Percentiles rank a stretch among this genome's conserved stretches.
Evolutionary conservation across 163 green algal species (phyloP).

Genomic region (Scenedesmus sp.): DNA sequence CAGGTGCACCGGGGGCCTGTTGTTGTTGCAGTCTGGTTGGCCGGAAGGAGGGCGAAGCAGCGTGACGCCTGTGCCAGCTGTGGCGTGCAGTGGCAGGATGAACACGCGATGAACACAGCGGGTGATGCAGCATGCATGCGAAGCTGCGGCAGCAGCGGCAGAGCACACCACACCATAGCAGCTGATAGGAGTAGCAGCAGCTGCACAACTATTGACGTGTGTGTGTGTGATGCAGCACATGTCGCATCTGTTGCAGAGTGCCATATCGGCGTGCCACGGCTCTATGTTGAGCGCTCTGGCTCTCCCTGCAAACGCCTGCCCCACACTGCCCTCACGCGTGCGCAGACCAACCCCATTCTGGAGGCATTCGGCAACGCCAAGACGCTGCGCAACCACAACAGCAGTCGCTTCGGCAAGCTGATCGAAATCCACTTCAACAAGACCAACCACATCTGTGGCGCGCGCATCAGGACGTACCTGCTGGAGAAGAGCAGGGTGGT

Average conservation of each 20-base stretch:
- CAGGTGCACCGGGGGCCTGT: too few species aligned
- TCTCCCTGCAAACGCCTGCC: neutral
- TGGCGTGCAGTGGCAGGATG: neutral
- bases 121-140: too few species aligned
- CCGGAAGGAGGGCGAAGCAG: neutral
- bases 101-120: neutral
- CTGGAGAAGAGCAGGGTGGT: constrained; percentile 90
- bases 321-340: neutral
- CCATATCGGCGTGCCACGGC: too few species aligned
- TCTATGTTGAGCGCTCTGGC: too few species aligned
- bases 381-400: constrained; percentile 97
- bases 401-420: constrained; percentile 92
- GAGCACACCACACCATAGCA: too few species aligned
- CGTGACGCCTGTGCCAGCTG: neutral
- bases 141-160: neutral
- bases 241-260: too few species aligned
- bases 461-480: constrained; percentile 94
- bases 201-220: neutral
- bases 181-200: neutral
- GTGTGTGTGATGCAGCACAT: too few species aligned
- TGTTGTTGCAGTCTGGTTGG: too few species aligned
- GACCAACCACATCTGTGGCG: constrained; percentile 86
- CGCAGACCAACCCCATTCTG: constrained; percentile 93
- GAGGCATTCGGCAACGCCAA: constrained; percentile 98
- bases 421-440: constrained; percentile 88